Evolutionary conservation across 192 early-diverging fungal species (phyloP), one percentile per base, ranked within the genome.

Genomic region (Backusella parvicylindrica): DNA sequence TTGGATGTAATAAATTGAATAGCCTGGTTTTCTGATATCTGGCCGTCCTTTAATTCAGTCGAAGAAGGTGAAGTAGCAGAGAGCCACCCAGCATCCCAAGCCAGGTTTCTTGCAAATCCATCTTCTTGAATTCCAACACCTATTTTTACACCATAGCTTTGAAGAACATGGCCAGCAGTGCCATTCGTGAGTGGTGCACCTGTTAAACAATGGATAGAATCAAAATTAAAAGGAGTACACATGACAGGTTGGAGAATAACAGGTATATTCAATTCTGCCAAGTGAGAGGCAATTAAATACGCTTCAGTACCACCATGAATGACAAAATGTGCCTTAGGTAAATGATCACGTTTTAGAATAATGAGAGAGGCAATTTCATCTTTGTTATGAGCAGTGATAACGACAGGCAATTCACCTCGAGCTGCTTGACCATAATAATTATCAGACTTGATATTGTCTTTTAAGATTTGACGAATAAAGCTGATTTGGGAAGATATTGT

Each of bases 71-170:
- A 82, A 53, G 88, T 87, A 28, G 30, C 80, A 11, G 76, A 49
- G 2, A 83, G 84, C 91, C 92, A 93, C 8, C 90, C 94, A 31
- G 94, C 93, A 80, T 92, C 93, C 91, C 91, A 95, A 4, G 89
- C 84, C 60, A 94, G 77, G 56, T 90, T 88, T 49, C 91, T 86
- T 7, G 86, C 84, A 64, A 86, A 70, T 21, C 82, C 80, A 37
- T 88, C 83, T 72, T 84, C 85, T 2, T 74, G 38, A 9, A 87
- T 86, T 30, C 84, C 85, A 35, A 91, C 64, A 26, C 82, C 85
- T 18, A 92, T 78, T 41, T 86, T 89, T 26, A 95, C 92, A 30
- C 90, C 88, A 18, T 86, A 85, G 30, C 81, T 75, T 49, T 80
- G 64, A 13, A 95, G 80, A 33, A 89, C 79, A 32, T 89, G 84